These are phyloP conservation scores for Nannochloropsis gaditana DNA, from an alignment of 108 stramenopile genomes.

Conservation along the genomic window DNA sequence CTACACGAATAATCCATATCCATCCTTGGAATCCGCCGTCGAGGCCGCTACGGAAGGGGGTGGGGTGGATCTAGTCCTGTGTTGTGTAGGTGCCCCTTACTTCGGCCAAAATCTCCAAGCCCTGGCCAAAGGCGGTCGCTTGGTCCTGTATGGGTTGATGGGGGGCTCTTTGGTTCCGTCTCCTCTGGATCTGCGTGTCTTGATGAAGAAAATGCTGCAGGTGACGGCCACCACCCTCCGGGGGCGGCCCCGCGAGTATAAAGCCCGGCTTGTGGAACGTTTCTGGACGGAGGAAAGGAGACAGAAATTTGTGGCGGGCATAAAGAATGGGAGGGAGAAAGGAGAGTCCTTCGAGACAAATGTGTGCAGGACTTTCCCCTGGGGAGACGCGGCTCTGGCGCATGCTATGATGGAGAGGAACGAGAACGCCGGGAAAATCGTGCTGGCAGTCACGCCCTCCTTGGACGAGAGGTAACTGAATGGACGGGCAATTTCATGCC, in stretches of 20 bases:
- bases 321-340: not conserved
- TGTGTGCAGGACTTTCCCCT: not conserved
- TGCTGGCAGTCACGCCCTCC: not conserved
- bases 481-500: no score
- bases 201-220: not conserved
- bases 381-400: not conserved
- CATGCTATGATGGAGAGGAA: constrained; percentile 18
- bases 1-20: not conserved
- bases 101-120: not conserved
- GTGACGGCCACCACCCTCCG: not conserved
- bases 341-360: not conserved
- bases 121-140: not conserved
- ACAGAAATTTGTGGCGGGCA: not conserved
- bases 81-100: not conserved
- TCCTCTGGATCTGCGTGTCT: not conserved
- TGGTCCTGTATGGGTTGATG: not conserved
- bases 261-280: not conserved
- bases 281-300: constrained; percentile 3
- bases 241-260: not conserved
- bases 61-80: not conserved
- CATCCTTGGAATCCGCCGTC: not conserved
- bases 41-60: not conserved
- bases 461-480: not conserved
- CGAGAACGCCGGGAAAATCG: constrained; percentile 5
- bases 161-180: not conserved